Evolutionary conservation across 1,284 basidiomycete genomes (phyloP), one percentile per base, ranked within the genome.

Genomic region (Amylostereum chailletii): DNA sequence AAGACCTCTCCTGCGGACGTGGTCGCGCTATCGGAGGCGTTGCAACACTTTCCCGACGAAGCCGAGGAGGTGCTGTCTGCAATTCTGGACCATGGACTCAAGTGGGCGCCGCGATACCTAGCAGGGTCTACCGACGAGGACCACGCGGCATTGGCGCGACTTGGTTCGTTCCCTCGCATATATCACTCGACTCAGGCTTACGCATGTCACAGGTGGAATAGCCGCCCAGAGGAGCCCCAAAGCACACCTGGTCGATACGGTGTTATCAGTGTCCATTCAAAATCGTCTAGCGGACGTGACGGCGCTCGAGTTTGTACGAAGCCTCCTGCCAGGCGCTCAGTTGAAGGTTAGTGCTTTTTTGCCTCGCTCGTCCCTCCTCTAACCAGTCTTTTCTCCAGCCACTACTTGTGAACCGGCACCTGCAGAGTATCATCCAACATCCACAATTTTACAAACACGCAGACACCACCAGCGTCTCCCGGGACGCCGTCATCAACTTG

Each of bases 201-300:
- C 36, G 39, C 11, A 48, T 30, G 10, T 46, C 11, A 47, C 52
- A 38, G 47, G 32, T n/a, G 37, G 41, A 8, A 31, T 46, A 7
- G 9, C 26, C 10, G 11, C 45, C 8, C 52, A 6, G 33, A 33
- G 64, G 19, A 54, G 55, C 41, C 64, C 81, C 36, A 85, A 83
- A 54, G 56, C 73, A 1, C 77, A 85, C 55, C 64, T 86, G 5
- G 81, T 80, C 0, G 94, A 97, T 53, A 84, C 90, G 0, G 67
- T 92, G 29, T 60, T 95, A 34, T 76, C 76, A 4, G 79, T 81
- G 0, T 72, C 80, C 2, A 68, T 90, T 36, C 83, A 84, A 57
- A 71, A 79, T 53, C 72, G 78, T 10, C 64, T 93, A 8, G 60
- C 66, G 0, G 70, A 75, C 42, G 39, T 57, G 0, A 54, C 57